These are phyloP conservation scores for Xylaria multiplex DNA, from an alignment of 2,329 filamentous ascomycete species.

Conservation along the genomic window DNA sequence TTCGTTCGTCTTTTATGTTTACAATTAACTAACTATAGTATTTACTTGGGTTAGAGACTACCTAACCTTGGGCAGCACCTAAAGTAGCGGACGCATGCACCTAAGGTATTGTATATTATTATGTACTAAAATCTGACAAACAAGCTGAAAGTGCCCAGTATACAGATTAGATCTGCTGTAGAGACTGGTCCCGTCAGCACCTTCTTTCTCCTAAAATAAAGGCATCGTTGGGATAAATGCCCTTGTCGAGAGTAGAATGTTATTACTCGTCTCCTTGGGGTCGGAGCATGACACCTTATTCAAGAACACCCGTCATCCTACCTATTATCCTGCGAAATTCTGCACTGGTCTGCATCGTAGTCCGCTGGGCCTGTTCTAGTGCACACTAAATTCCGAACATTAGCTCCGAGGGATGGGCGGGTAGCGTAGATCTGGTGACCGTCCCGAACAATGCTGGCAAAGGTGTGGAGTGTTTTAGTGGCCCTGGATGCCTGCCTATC, in stretches of 20 bases:
- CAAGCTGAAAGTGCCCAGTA: conserved; percentile 18
- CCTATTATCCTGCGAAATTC: neutral
- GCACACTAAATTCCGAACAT: neutral
- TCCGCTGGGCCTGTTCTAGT: neutral
- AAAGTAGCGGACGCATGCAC: neutral
- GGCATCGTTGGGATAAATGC: neutral
- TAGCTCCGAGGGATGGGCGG: conserved; percentile 13
- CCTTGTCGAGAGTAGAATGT: neutral
- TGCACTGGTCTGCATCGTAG: neutral
- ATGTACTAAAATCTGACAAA: conserved; percentile 11
- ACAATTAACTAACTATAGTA: neutral
- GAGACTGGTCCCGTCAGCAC: conserved; percentile 23
- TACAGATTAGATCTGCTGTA: conserved; percentile 14
- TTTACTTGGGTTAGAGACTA: neutral
- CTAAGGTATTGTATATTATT: neutral
- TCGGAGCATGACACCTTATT: neutral
- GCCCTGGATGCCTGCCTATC: neutral
- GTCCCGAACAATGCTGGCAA: conserved; percentile 12
- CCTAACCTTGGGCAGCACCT: neutral
- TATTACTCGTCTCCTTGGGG: neutral
- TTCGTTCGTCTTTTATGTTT: no score
- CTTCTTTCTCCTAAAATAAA: conserved; percentile 24
- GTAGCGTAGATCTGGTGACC: conserved; percentile 18
- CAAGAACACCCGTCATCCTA: neutral
- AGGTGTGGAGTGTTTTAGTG: conserved; percentile 7